Base-by-base conservation (phyloP, 352 stramenopile species). In the Globisporangium nodosum region DNA sequence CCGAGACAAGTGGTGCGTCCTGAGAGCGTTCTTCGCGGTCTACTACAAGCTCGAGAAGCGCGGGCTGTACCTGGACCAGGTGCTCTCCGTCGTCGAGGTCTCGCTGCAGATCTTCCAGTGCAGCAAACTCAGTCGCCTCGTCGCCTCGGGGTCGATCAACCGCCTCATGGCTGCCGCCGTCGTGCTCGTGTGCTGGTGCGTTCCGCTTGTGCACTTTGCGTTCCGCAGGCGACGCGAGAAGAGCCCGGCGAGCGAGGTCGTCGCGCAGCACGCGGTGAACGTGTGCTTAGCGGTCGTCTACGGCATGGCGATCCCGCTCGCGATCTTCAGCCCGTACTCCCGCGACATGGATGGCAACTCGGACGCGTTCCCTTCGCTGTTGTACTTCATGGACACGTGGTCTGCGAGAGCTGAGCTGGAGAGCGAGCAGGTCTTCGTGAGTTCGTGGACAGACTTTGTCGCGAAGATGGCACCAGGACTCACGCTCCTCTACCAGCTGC, bases 91-190 rank as follows among this genome's bases (percentile, higher is more conserved):
- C 3, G 43, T 68, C 24, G 53, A 74, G 31, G 43, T 74, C 18
- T 54, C 50, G 13, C 21, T 67, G n/a, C 64, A 74, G 52, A 60
- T 57, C 16, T 73, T 60, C 56, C 66, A 73, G 47, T 49, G 48
- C 13, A 52, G 51, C 63, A 68, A 65, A 9, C 42, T 70, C 6
- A 68, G 55, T 37, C 37, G 52, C 2, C 27, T 68, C 16, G 49
- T 74, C 18, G 45, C 56, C 6, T 59, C 33, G 3, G 12, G 27
- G 7, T 58, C 54, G 55, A 60, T 74, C 52, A 74, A 74, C 39
- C 59, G 57, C 4, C 21, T 61, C 30, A 54, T 64, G 47, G n/a
- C 35, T 0, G 15, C 42, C 1, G 49, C 63, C 5, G 20, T 70
- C 30, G 39, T 70, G 5, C 12, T 51, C 27, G 65, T 70, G 27